A percentile compares a stretch with the other conserved stretches of the same genome.
Conservation (phyloP, 2,329 filamentous ascomycete species). For the Arthrinium phaeospermum region DNA sequence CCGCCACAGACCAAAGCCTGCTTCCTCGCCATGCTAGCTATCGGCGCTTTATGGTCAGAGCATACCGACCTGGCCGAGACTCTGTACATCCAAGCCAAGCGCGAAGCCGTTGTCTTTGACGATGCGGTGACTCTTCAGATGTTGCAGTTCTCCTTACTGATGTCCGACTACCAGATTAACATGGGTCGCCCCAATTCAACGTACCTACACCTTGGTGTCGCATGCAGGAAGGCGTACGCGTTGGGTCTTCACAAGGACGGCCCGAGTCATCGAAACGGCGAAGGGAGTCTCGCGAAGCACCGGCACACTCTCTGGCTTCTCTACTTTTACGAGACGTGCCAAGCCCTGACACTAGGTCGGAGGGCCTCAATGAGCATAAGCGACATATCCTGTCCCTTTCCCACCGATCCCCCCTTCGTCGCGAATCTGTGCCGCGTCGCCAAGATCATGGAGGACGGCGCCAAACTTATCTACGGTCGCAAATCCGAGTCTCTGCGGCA, state of each 20-base stretch:
- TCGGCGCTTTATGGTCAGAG: conserved; percentile 34
- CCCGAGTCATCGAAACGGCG: conserved; percentile 24
- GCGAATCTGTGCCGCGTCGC: conserved; percentile 30
- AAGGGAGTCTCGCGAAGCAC: conserved; percentile 32
- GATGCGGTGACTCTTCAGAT: conserved; percentile 39
- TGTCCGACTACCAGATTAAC: conserved; percentile 35
- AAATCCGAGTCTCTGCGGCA: conserved; percentile 35
- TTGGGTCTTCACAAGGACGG: conserved; percentile 37
- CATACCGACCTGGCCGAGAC: conserved; percentile 34
- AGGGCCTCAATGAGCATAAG: conserved; percentile 28
- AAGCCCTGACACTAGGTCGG: conserved; percentile 31
- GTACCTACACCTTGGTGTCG: conserved; percentile 36
- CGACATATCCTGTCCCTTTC: conserved; percentile 34
- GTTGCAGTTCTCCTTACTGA: conserved; percentile 36
- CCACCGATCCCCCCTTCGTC: conserved; percentile 29
- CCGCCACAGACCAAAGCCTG: conserved; percentile 33
- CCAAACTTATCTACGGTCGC: conserved; percentile 31
- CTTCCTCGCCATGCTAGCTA: conserved; percentile 32
- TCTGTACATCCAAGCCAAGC: conserved; percentile 34
- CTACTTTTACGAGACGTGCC: conserved; percentile 37
- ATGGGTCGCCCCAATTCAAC: conserved; percentile 38
- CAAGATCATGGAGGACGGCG: conserved; percentile 29
- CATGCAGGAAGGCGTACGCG: conserved; percentile 36
- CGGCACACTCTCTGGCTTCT: conserved; percentile 37
- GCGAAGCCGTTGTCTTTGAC: conserved; percentile 33